Evolutionary conservation across 78 protist species (phyloP).

Genomic region (Speleostelium caveatum): DNA sequence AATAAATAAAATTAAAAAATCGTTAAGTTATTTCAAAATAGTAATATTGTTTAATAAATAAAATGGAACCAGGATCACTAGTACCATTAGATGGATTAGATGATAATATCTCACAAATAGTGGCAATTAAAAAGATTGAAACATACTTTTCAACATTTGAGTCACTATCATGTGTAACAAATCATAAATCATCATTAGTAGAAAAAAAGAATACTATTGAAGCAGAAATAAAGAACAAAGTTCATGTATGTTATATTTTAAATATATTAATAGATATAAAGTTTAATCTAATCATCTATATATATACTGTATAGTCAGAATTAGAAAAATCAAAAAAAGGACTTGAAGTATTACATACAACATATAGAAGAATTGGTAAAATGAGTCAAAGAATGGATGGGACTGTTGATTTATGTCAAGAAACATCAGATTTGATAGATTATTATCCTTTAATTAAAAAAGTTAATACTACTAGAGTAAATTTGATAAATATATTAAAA

Average conservation of each 20-base stretch:
- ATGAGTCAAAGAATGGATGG: slow-evolving; percentile 28
- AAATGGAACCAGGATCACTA: slow-evolving; percentile 29
- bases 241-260: no score
- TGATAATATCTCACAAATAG: slow-evolving; percentile 35
- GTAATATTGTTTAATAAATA: no score
- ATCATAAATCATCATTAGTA: slow-evolving; percentile 65
- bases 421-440: slow-evolving; percentile 61
- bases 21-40: no score
- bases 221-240: slow-evolving; percentile 75
- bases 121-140: slow-evolving; percentile 67
- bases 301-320: no score
- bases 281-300: no score
- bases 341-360: slow-evolving; percentile 58
- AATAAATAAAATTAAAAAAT: no score
- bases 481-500: slow-evolving; percentile 43
- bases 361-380: slow-evolving; percentile 56
- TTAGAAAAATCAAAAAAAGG: slow-evolving; percentile 74
- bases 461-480: slow-evolving; percentile 49
- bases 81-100: slow-evolving; percentile 70
- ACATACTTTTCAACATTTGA: slow-evolving; percentile 60
- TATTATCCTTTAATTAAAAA: slow-evolving; percentile 63
- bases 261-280: no score
- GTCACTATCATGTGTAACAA: slow-evolving; percentile 54
- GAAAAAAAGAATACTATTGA: slow-evolving; percentile 73
- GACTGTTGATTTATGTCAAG: slow-evolving; percentile 32